Base-by-base conservation (phyloP, 1,139 yeast genomes). In the Yamadazyma triangularis region DNA sequence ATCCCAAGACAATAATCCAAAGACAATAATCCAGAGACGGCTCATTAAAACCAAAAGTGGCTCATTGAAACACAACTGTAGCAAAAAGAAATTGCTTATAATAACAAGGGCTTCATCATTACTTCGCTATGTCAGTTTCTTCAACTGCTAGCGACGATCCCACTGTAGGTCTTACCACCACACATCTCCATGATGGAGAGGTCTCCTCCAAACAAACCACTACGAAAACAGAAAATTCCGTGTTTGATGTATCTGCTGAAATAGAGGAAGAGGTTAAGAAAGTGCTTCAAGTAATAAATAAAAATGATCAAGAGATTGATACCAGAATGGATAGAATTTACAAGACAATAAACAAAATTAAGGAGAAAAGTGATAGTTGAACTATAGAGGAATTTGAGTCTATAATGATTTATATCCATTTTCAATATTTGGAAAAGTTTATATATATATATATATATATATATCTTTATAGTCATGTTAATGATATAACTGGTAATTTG, bases 231-330 rank as follows among this genome's bases (percentile, higher is more conserved):
- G 46, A 53, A 4, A n/a, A n/a, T n/a, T 66, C 79, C 2, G 66
- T 74, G 2, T 69, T 73, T 39, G 81, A 77, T 29, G 56, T 76
- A 13, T 74, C 79, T 1, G 65, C 64, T 33, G 70, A 61, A 14
- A 63, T 77, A 15, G 78, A 75, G 40, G 50, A 50, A 8, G 56
- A 61, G 29, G 42, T 75, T 13, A 50, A 60, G 23, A 54, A 52
- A 4, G 48, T 73, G 6, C 48, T 64, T 13, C 41, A 42, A 5
- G 25, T 37, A 16, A 33, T 63, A 4, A 60, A 58, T 1, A 42
- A 46, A 23, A 53, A 58, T 24, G 65, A 66, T 28, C 37, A 37
- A 9, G 68, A 60, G 15, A 44, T 64, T 7, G 49, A 48, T 15
- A 40, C 43, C 8, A 52, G 57, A 32, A 42, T 66, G 28, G 60